phyloP scores from a whole-genome alignment of 23 red algal species.

The Chondrus crispus region DNA sequence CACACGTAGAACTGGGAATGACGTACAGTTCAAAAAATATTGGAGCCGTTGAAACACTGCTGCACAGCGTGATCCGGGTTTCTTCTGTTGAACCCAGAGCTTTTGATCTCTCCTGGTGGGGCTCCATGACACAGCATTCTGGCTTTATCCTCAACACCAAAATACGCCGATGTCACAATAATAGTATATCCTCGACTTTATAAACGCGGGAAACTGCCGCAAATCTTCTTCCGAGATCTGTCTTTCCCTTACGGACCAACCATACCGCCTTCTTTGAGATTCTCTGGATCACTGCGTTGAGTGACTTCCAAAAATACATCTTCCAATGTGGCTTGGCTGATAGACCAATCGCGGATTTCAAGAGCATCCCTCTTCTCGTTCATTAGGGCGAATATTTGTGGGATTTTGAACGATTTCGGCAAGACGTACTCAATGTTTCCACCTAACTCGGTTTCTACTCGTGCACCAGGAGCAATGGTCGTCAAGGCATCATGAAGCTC shows the following conservation, averaged over 20 bases:
- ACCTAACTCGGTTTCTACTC: constrained; percentile 31
- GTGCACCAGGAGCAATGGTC: constrained; percentile 16
- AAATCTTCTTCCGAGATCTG: no score
- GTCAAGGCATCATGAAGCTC: constrained; percentile 25
- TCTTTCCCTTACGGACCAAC: not conserved
- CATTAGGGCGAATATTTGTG: constrained; percentile 66
- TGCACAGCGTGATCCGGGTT: no score
- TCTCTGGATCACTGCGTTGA: not conserved
- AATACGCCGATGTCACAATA: no score
- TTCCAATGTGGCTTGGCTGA: constrained; percentile 79
- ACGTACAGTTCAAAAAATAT: no score
- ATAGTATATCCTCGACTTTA: no score
- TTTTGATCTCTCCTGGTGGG: no score
- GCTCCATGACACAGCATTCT: no score
- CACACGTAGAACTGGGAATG: no score
- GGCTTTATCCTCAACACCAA: no score
- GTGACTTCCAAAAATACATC: constrained; percentile 87
- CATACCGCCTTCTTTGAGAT: not conserved
- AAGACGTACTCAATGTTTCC: constrained; percentile 60
- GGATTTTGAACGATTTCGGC: constrained; percentile 47
- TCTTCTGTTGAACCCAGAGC: no score
- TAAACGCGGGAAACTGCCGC: no score
- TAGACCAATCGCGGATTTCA: constrained; percentile 59
- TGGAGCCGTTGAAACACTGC: no score
- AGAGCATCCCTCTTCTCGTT: constrained; percentile 5